These are phyloP conservation scores for Oehlia diaphana DNA, from an alignment of 192 early-diverging fungal genomes.

Conservation along the genomic window DNA sequence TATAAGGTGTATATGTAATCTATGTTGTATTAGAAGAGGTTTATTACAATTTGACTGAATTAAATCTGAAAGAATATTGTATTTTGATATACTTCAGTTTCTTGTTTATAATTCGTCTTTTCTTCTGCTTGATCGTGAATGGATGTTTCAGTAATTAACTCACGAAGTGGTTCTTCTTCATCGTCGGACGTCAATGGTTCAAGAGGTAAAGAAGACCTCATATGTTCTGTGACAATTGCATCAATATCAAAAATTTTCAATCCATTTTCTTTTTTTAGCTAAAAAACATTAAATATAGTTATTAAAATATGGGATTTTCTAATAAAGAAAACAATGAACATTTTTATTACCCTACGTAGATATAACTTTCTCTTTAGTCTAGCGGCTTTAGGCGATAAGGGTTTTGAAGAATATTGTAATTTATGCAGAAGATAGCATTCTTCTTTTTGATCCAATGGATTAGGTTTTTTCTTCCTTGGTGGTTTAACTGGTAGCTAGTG, in stretches of 20 bases:
- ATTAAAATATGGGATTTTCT: neutral
- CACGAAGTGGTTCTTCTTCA: neutral
- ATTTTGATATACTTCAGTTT: constrained; percentile 30
- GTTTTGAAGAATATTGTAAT: constrained; percentile 42
- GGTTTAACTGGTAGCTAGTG: neutral
- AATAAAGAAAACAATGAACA: neutral
- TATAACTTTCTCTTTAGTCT: constrained; percentile 63
- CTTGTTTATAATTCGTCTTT: neutral
- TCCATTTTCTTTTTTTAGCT: constrained; percentile 64
- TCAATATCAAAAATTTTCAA: constrained; percentile 72
- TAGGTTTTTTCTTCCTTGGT: constrained; percentile 5
- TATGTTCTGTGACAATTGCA: constrained; percentile 40
- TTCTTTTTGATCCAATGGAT: constrained; percentile 37
- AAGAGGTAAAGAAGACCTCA: constrained; percentile 32
- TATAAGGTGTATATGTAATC: constrained; percentile 59
- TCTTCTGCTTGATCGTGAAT: neutral
- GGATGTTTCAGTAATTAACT: neutral
- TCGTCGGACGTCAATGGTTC: neutral
- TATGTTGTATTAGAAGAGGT: constrained; percentile 35
- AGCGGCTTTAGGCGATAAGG: constrained; percentile 42
- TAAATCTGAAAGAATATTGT: constrained; percentile 33
- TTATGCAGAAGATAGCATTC: constrained; percentile 58
- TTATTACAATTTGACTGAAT: constrained; percentile 31
- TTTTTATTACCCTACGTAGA: constrained; percentile 35
- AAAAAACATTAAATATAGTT: constrained; percentile 29